Conservation (phyloP, 2,329 filamentous ascomycete genomes). For the Colletotrichum tamarilloi region DNA sequence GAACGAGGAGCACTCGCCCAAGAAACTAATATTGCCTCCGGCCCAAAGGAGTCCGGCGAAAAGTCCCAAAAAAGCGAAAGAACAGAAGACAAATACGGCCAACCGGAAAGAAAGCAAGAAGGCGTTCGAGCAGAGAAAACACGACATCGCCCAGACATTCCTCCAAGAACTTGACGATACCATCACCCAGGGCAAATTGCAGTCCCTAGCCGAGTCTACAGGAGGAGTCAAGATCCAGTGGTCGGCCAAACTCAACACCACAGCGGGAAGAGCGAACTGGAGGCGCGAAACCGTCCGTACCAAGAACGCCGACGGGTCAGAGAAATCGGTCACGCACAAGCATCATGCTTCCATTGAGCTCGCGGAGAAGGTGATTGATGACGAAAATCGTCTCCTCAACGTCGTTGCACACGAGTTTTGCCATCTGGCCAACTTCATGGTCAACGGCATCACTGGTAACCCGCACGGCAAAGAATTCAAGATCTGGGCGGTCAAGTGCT, state of each 20-base stretch:
- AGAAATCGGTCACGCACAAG: conserved; percentile 46
- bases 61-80: conserved; percentile 39
- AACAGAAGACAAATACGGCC: conserved; percentile 38
- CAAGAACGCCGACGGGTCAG: conserved; percentile 40
- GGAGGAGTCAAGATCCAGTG: conserved; percentile 79
- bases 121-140: conserved; percentile 71
- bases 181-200: conserved; percentile 71
- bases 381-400: conserved; percentile 82
- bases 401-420: conserved; percentile 98
- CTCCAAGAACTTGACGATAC: conserved; percentile 74
- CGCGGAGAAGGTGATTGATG: conserved; percentile 86
- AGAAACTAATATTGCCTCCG: conserved; percentile 49
- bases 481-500: conserved; percentile 71
- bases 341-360: conserved; percentile 87
- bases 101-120: conserved; percentile 61
- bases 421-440: conserved; percentile 92
- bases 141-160: conserved; percentile 72
- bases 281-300: conserved; percentile 66
- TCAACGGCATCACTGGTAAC: conserved; percentile 78
- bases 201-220: conserved; percentile 67
- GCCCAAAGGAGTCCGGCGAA: conserved; percentile 38
- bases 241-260: conserved; percentile 83
- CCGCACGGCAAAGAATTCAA: conserved; percentile 91
- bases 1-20: conserved; percentile 71
- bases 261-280: conserved; percentile 82